Percentiles rank a stretch among this genome's conserved stretches.
phyloP scores from a whole-genome alignment of 1,284 basidiomycete genomes.

The Phenoliferia sp. region DNA sequence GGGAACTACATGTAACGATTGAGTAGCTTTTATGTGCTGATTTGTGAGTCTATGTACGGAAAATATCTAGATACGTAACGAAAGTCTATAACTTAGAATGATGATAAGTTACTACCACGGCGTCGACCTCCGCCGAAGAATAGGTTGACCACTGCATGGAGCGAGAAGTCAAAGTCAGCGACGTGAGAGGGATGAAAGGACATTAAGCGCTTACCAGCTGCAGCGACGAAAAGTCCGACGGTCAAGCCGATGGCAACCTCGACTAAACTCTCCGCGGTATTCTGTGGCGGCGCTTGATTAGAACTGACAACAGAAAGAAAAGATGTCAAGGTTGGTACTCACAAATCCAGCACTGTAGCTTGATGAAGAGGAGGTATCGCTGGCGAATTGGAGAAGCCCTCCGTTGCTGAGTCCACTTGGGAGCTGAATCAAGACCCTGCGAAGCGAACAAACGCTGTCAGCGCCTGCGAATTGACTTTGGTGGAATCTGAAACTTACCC shows the following conservation, averaged over 20 bases:
- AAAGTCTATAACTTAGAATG: conserved; percentile 15
- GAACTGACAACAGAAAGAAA: too few relatives aligned
- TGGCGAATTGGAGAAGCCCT: conserved; percentile 72
- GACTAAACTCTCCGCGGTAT: conserved; percentile 46
- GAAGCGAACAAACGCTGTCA: conserved; percentile 20
- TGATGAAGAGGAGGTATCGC: conserved; percentile 46
- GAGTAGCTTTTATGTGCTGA: too few relatives aligned
- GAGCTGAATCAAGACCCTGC: conserved; percentile 72
- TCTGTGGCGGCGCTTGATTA: too few relatives aligned
- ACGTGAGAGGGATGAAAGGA: neutral
- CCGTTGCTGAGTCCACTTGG: conserved; percentile 80
- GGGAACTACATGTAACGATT: too few relatives aligned
- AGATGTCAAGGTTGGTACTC: too few relatives aligned
- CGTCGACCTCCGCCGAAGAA: conserved; percentile 31
- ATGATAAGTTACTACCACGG: conserved; percentile 30
- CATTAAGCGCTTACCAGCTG: conserved; percentile 42
- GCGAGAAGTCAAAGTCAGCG: conserved; percentile 1
- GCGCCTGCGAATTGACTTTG: neutral
- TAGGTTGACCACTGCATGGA: conserved; percentile 17
- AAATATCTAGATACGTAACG: neutral
- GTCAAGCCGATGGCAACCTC: conserved; percentile 53
- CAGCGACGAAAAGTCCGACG: conserved; percentile 60
- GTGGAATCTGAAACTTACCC: conserved; percentile 49
- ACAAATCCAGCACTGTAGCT: conserved; percentile 58
- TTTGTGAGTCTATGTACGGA: conserved; percentile 1